These are phyloP conservation scores for Xerocomus minutiporus DNA, from an alignment of 1,284 basidiomycete species.

Conservation along the genomic window DNA sequence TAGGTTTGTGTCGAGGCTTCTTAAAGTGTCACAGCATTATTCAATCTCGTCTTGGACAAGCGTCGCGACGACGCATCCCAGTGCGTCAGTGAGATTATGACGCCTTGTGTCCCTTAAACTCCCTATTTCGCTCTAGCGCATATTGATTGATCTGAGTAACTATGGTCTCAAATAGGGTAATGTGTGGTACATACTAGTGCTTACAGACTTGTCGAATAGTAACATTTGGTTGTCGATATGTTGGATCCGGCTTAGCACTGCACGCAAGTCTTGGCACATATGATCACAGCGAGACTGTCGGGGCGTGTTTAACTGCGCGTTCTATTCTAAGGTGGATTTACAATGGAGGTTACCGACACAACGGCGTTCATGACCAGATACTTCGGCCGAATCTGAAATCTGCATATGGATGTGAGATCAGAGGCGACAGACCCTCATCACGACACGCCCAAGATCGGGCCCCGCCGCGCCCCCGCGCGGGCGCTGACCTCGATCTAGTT, in stretches of 20 bases:
- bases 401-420: neutral
- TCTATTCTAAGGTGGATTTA: neutral
- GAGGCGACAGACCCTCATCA: neutral
- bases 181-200: neutral
- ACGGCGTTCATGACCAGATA: neutral
- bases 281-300: neutral
- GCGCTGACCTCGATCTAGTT: slow-evolving; percentile 1
- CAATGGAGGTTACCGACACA: neutral
- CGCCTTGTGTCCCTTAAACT: neutral
- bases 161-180: neutral
- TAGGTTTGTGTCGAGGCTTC: neutral
- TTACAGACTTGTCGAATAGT: neutral
- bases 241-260: neutral
- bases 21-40: neutral
- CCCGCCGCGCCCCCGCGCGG: neutral
- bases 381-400: neutral
- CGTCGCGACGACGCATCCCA: neutral
- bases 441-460: neutral
- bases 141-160: neutral
- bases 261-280: neutral
- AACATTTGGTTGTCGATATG: neutral
- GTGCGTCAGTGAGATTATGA: neutral
- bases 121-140: slow-evolving; percentile 1
- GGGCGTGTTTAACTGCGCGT: neutral
- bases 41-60: neutral